Conservation (phyloP, 2,329 filamentous ascomycete species). For the Dactylonectria estremocensis region DNA sequence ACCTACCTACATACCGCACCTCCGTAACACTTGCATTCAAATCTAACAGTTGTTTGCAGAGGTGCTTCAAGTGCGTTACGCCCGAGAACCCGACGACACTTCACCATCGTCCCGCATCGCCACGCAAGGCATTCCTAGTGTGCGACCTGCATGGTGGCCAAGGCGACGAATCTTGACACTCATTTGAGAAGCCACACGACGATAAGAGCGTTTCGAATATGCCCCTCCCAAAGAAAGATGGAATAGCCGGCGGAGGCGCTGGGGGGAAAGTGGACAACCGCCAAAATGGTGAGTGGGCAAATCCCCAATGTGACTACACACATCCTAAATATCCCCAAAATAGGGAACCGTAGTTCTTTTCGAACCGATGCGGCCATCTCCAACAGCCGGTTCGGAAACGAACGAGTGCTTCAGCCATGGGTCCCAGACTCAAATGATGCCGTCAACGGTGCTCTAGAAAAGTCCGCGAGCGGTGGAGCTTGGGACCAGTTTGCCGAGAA, state of each 20-base stretch:
- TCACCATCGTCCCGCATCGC: conserved; percentile 32
- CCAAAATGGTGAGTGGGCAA: conserved; percentile 55
- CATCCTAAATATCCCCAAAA: conserved; percentile 26
- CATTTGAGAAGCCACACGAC: conserved; percentile 45
- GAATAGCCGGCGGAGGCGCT: conserved; percentile 50
- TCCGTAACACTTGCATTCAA: neutral
- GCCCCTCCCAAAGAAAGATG: conserved; percentile 59
- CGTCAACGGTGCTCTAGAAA: conserved; percentile 81
- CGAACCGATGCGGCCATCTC: conserved; percentile 93
- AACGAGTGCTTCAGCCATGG: conserved; percentile 87
- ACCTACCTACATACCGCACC: conserved; percentile 12
- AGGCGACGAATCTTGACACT: conserved; percentile 39
- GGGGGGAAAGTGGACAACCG: conserved; percentile 50
- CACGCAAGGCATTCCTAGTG: conserved; percentile 36
- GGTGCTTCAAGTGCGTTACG: conserved; percentile 34
- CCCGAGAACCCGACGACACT: conserved; percentile 35
- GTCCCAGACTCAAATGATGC: conserved; percentile 75
- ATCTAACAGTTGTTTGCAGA: conserved; percentile 29
- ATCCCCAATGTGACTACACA: conserved; percentile 3
- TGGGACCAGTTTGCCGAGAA: conserved; percentile 98
- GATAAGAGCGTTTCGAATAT: conserved; percentile 49
- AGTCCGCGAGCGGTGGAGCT: conserved; percentile 59
- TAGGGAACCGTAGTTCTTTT: conserved; percentile 80
- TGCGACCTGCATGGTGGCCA: conserved; percentile 46
- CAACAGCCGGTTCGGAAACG: conserved; percentile 76